Evolutionary conservation across 768 basidiomycete genomes (phyloP).

Genomic region (Xerocomus brunneocitrinus): DNA sequence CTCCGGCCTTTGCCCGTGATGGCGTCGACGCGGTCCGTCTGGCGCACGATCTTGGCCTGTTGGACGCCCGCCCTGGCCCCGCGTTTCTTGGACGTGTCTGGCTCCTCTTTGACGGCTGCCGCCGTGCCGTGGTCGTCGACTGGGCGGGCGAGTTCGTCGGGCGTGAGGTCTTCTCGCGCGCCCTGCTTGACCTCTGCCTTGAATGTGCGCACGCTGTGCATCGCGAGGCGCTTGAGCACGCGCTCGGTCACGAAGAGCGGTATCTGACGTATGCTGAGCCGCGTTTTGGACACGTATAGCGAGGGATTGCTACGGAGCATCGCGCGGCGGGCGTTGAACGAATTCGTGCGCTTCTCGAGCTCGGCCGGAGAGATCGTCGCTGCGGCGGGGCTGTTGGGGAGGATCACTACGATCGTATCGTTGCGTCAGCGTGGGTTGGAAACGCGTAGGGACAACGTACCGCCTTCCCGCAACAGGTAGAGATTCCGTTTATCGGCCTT

Average conservation of each 20-base stretch:
- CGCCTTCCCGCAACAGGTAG: slow-evolving; percentile 94
- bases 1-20: slow-evolving; percentile 82
- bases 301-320: slow-evolving; percentile 90
- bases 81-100: slow-evolving; percentile 20
- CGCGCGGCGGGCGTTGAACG: slow-evolving; percentile 79
- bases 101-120: slow-evolving; percentile 23
- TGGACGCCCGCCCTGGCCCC: slow-evolving; percentile 47
- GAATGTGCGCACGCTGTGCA: slow-evolving; percentile 76
- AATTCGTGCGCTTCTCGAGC: slow-evolving; percentile 77
- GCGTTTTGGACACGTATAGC: slow-evolving; percentile 90
- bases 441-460: slow-evolving; percentile 36
- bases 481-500: slow-evolving; percentile 95
- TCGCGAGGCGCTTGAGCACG: slow-evolving; percentile 80
- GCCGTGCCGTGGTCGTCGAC: slow-evolving; percentile 27
- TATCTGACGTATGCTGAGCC: slow-evolving; percentile 89
- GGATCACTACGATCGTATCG: slow-evolving; percentile 61
- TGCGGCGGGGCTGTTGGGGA: slow-evolving; percentile 83
- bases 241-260: slow-evolving; percentile 89
- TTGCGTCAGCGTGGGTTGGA: background rate
- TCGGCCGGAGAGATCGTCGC: slow-evolving; percentile 65
- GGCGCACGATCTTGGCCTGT: slow-evolving; percentile 91
- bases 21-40: slow-evolving; percentile 83
- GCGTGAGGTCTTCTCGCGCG: slow-evolving; percentile 52
- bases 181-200: slow-evolving; percentile 70
- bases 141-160: slow-evolving; percentile 45